A percentile compares a stretch with the other conserved stretches of the same genome.
Evolutionary conservation across 129 eudicot genomes (phyloP).

Genomic region (Flaveria ramosissima): DNA sequence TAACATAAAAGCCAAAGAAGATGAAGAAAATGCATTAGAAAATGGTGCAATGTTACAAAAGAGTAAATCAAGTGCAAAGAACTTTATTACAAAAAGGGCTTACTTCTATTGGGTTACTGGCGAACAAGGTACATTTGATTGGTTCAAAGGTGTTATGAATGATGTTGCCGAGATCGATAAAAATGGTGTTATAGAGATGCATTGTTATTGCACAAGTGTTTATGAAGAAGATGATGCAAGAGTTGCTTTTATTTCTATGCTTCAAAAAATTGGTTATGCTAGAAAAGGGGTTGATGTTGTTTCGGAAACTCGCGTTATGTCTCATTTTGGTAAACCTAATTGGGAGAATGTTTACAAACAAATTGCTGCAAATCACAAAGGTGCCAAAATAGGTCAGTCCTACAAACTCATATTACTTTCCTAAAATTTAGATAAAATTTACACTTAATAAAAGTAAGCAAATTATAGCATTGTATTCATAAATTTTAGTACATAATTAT

Average conservation of each 20-base stretch:
- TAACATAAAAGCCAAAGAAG: slow-evolving; percentile 55
- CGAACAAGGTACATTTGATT: slow-evolving; percentile 70
- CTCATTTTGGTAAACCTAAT: slow-evolving; percentile 67
- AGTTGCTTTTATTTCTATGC: slow-evolving; percentile 59
- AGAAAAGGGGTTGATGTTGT: slow-evolving; percentile 61
- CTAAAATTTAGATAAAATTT: no score
- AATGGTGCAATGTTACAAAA: slow-evolving; percentile 36
- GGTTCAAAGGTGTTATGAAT: slow-evolving; percentile 81
- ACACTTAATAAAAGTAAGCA: no score
- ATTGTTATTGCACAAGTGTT: slow-evolving; percentile 66
- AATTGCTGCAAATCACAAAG: slow-evolving; percentile 51
- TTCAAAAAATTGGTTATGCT: slow-evolving; percentile 59
- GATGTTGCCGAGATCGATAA: slow-evolving; percentile 57
- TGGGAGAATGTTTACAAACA: slow-evolving; percentile 56
- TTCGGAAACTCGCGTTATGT: slow-evolving; percentile 64
- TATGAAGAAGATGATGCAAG: slow-evolving; percentile 72
- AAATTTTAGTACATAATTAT: no score
- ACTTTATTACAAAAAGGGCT: slow-evolving; percentile 54
- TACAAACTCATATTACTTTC: no score
- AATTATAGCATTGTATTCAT: no score
- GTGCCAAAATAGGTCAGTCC: slow-evolving; percentile 54
- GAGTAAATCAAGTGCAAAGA: slow-evolving; percentile 23
- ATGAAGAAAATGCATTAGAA: slow-evolving; percentile 42
- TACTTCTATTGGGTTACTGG: slow-evolving; percentile 77
- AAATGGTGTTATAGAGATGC: slow-evolving; percentile 73